phyloP scores from a whole-genome alignment of 1,284 basidiomycete genomes.

The Anthracocystis panici-leucophaei region DNA sequence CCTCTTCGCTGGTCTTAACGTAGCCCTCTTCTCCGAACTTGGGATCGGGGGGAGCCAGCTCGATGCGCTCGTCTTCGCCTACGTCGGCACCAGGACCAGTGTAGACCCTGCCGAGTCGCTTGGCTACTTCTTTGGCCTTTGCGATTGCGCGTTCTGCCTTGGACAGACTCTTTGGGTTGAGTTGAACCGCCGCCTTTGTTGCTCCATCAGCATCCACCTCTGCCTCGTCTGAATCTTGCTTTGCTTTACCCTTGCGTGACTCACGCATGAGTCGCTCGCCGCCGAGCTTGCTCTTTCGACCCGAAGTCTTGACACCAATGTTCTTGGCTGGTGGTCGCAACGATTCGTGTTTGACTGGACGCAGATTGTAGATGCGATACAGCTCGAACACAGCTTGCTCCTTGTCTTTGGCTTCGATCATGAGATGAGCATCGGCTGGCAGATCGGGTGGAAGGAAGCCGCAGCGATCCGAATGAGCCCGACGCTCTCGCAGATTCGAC shows the following conservation, averaged over 20 bases:
- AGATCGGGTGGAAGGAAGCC: conserved; percentile 76
- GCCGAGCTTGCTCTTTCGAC: conserved; percentile 67
- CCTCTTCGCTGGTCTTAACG: conserved; percentile 59
- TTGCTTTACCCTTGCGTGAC: conserved; percentile 59
- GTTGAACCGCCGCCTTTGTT: conserved; percentile 5
- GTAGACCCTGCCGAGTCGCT: conserved; percentile 45
- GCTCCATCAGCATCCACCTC: conserved; percentile 45
- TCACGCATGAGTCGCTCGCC: conserved; percentile 43
- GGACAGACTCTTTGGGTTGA: conserved; percentile 39
- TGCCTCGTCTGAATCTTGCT: conserved; percentile 52
- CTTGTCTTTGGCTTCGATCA: conserved; percentile 94
- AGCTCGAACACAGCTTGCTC: conserved; percentile 91
- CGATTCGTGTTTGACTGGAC: conserved; percentile 76
- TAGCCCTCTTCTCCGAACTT: conserved; percentile 58
- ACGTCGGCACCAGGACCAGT: conserved; percentile 58
- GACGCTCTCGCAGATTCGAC: conserved; percentile 73
- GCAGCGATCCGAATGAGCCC: conserved; percentile 87
- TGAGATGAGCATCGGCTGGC: conserved; percentile 76
- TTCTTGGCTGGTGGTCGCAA: conserved; percentile 71
- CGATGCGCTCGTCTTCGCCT: conserved; percentile 61
- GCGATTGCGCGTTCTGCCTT: conserved; percentile 47
- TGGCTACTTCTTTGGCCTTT: conserved; percentile 56
- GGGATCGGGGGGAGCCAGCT: conserved; percentile 38
- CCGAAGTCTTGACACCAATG: conserved; percentile 70
- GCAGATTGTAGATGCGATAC: conserved; percentile 80